Percentiles rank a stretch among this genome's conserved stretches.
phyloP scores from a whole-genome alignment of 352 stramenopile species.

The Phytopythium sindhum region DNA sequence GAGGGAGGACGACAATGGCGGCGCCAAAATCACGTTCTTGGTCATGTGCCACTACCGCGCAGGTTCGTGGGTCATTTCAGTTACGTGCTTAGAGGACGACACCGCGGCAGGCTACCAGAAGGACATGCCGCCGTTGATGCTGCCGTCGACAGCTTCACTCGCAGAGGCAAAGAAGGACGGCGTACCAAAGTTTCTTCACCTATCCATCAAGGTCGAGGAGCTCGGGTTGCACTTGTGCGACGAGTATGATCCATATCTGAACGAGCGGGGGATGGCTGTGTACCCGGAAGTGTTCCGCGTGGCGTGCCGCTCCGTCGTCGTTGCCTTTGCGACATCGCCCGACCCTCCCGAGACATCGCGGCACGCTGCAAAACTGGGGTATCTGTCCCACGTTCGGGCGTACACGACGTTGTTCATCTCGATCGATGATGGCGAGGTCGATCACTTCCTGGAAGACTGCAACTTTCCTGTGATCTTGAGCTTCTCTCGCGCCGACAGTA shows the following conservation, averaged over 20 bases:
- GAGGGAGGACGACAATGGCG: conserved; percentile 9
- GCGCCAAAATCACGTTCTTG: conserved; percentile 44
- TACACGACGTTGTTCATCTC: conserved; percentile 56
- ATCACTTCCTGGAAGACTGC: conserved; percentile 69
- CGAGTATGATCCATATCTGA: conserved; percentile 40
- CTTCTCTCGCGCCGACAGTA: conserved; percentile 17
- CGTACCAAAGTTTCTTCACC: conserved; percentile 24
- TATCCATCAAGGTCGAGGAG: conserved; percentile 36
- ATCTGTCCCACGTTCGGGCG: conserved; percentile 59
- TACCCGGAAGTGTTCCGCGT: conserved; percentile 63
- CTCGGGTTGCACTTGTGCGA: conserved; percentile 64
- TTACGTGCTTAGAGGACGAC: conserved; percentile 65
- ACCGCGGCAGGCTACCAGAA: conserved; percentile 12
- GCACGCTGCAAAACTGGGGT: conserved; percentile 49
- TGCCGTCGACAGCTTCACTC: conserved; percentile 15
- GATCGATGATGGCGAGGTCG: conserved; percentile 50
- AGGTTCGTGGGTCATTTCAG: conserved; percentile 65
- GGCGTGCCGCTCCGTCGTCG: conserved; percentile 26
- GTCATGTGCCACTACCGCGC: conserved; percentile 64
- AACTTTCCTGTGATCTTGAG: conserved; percentile 72
- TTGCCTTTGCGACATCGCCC: conserved; percentile 46
- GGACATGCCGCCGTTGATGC: conserved; percentile 10
- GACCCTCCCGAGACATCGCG: conserved; percentile 48
- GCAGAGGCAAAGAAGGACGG: conserved; percentile 7
- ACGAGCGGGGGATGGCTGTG: conserved; percentile 29